Percentiles rank a stretch among this genome's conserved stretches.
Evolutionary conservation across 306 rosid genomes (phyloP).

Genomic region (Oemleria cerasiformis): DNA sequence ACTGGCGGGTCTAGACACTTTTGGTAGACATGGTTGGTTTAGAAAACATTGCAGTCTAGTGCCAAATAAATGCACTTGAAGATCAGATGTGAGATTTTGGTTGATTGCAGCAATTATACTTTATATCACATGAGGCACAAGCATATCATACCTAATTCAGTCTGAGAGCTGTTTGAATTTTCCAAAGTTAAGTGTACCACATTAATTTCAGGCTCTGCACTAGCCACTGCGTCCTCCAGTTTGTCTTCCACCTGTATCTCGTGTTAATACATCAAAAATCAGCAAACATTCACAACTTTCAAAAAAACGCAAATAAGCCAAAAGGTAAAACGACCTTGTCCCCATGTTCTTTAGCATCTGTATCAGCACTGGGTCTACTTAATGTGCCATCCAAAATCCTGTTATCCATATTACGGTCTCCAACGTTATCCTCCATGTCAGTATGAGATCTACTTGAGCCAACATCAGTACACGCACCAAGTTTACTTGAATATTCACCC

Average conservation of each 20-base stretch:
- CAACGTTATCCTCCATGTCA: constrained; percentile 30
- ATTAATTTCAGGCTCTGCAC: constrained; percentile 24
- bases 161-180: constrained; percentile 6
- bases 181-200: constrained; percentile 26
- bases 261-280: constrained; percentile 23
- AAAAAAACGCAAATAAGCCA: constrained; percentile 5
- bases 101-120: neutral
- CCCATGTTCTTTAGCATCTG: constrained; percentile 31
- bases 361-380: constrained; percentile 17
- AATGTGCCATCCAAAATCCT: constrained; percentile 27
- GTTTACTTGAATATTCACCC: constrained; percentile 25
- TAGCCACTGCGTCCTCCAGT: constrained; percentile 31
- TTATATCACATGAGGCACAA: constrained; percentile 14
- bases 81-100: neutral
- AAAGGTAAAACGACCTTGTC: constrained; percentile 14
- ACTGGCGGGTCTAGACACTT: neutral
- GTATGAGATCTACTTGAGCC: constrained; percentile 33
- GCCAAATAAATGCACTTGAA: constrained; percentile 2
- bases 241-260: constrained; percentile 46
- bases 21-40: neutral
- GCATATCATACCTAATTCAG: constrained; percentile 45
- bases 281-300: constrained; percentile 22
- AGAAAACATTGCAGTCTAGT: neutral
- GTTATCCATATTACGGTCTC: constrained; percentile 26
- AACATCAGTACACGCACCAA: constrained; percentile 23